Conservation (phyloP, 371 early-diverging fungal species). For the Sporodiniella umbellata region DNA sequence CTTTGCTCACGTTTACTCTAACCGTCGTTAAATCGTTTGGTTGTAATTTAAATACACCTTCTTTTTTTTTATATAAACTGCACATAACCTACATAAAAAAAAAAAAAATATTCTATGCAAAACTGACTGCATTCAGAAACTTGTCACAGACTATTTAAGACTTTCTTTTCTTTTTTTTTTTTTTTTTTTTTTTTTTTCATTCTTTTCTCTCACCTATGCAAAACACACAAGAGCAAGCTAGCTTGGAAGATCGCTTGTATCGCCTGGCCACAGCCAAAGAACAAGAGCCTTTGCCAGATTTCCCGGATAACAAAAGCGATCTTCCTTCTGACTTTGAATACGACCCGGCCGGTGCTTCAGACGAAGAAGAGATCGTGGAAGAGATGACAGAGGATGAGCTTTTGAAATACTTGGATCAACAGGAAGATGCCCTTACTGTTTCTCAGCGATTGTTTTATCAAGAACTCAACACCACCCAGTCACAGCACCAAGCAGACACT, state of each 20-base stretch:
- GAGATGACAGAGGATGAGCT: constrained; percentile 58
- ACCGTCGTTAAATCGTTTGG: constrained; percentile 16
- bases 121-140: too few species aligned
- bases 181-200: not conserved
- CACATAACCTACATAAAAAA: too few species aligned
- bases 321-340: constrained; percentile 63
- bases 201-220: not conserved
- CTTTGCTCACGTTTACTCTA: constrained; percentile 51
- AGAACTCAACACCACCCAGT: constrained; percentile 39
- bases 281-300: constrained; percentile 41
- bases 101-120: too few species aligned
- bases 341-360: constrained; percentile 41
- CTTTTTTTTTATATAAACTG: not conserved
- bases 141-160: too few species aligned
- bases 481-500: constrained; percentile 17
- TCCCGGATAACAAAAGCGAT: constrained; percentile 58
- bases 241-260: constrained; percentile 36
- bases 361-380: constrained; percentile 40
- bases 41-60: not conserved
- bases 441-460: constrained; percentile 51
- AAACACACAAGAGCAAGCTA: not conserved
- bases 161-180: too few species aligned
- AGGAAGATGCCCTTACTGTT: constrained; percentile 43
- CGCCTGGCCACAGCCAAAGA: constrained; percentile 18
- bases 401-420: constrained; percentile 44